These are phyloP conservation scores for Penicillium silybi DNA, from an alignment of 495 filamentous ascomycete genomes.

Conservation along the genomic window DNA sequence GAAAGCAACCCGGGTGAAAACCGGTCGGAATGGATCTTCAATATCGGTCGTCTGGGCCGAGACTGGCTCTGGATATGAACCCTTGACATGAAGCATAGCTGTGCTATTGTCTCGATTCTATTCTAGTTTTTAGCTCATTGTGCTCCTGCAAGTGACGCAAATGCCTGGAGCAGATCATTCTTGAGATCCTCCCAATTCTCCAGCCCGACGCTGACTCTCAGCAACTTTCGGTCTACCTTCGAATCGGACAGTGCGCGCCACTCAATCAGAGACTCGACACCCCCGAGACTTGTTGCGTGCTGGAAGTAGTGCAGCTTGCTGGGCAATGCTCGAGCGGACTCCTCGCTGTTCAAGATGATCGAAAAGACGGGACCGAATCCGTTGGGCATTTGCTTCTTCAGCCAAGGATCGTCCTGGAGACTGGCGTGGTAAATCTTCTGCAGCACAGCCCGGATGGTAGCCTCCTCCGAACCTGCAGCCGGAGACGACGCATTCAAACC, in stretches of 20 bases:
- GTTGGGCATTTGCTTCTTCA: slow-evolving; percentile 79
- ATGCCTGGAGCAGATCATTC: slow-evolving; percentile 65
- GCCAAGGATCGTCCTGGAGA: slow-evolving; percentile 66
- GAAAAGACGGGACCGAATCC: slow-evolving; percentile 84
- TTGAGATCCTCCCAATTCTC: slow-evolving; percentile 77
- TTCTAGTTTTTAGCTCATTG: not conserved
- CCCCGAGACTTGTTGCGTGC: slow-evolving; percentile 85
- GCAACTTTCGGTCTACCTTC: slow-evolving; percentile 59
- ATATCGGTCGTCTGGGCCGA: slow-evolving; percentile 13
- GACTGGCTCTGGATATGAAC: slow-evolving; percentile 40
- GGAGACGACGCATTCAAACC: slow-evolving; percentile 30
- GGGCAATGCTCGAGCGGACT: slow-evolving; percentile 61
- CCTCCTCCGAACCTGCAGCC: slow-evolving; percentile 23
- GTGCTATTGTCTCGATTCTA: not conserved
- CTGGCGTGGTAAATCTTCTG: slow-evolving; percentile 66
- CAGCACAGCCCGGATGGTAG: slow-evolving; percentile 46
- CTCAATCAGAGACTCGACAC: slow-evolving; percentile 81
- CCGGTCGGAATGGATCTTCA: slow-evolving; percentile 34
- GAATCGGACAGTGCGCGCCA: slow-evolving; percentile 69
- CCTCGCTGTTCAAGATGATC: slow-evolving; percentile 53
- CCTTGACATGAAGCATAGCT: not conserved
- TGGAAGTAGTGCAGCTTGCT: slow-evolving; percentile 74
- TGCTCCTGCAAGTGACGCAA: slow-evolving; percentile 26
- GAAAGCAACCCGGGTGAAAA: slow-evolving; percentile 1
- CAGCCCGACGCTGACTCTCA: slow-evolving; percentile 75